Evolutionary conservation across 2,329 filamentous ascomycete genomes (phyloP), one percentile per base, ranked within the genome.

Genomic region (Colletotrichum coccodes): DNA sequence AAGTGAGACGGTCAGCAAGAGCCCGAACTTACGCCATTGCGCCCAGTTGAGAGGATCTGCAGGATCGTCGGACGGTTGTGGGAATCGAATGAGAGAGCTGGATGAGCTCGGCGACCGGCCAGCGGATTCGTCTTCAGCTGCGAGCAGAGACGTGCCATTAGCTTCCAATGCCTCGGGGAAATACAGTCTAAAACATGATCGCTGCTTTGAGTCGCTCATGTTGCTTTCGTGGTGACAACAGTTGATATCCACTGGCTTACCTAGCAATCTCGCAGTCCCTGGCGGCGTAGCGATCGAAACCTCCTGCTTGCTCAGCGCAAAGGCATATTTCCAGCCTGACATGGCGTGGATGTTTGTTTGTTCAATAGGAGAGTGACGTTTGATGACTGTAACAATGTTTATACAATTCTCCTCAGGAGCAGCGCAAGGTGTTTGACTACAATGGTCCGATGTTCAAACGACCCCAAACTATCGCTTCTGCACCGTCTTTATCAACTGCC

Each of bases 21-120:
- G 72, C 1, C 71, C 66, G 0, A 74, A 18, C 63, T 81, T 82
- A 4, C 76, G 73, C 78, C 78, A 80, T 1, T 53, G 40, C 0
- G 75, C 53, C 71, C 76, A 80, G 63, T 80, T 81, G 16, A 82
- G 70, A 2, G 80, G 80, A 57, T 82, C 80, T 6, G 73, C 73
- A 6, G 80, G 79, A 47, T 81, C 78, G 0, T 73, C 46, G 0
- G 75, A 74, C 0, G 77, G 75, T 9, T 69, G 34, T 1, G 77
- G 76, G 53, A 69, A 72, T 28, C 70, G 68, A 18, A 71, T 61
- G 38, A 75, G 57, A n/a, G 64, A 64, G 16, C 8, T 32, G 34
- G 62, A 53, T 26, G 49, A 62, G 30, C 44, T 30, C 53, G 16
- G 32, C 34, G 60, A 63, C 9, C 40, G 49, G 46, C 58, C 26